phyloP scores from a whole-genome alignment of 371 early-diverging fungal species.

The Coemansia sp. region DNA sequence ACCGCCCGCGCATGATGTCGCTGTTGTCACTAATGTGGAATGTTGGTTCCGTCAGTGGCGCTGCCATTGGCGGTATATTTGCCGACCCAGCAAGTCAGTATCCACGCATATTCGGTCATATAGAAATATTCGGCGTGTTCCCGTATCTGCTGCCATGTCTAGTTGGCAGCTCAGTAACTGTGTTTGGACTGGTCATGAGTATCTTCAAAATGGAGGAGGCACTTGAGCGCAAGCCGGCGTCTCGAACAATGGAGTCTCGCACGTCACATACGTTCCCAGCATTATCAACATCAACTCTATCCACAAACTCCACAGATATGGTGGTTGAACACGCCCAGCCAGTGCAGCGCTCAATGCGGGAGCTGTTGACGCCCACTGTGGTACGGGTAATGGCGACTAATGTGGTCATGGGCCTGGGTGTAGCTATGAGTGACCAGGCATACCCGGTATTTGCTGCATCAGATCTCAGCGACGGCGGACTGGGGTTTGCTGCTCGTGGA shows the following conservation, averaged over 20 bases:
- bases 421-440: constrained; percentile 74
- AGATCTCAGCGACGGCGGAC: constrained; percentile 56
- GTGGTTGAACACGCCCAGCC: not conserved
- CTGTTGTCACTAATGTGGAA: constrained; percentile 60
- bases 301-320: constrained; percentile 17
- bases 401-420: constrained; percentile 59
- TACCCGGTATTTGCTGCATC: constrained; percentile 63
- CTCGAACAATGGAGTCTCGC: not conserved
- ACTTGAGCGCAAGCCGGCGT: constrained; percentile 18
- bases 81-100: constrained; percentile 69
- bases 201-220: constrained; percentile 77
- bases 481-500: constrained; percentile 57
- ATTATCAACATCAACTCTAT: not conserved
- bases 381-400: constrained; percentile 26
- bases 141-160: constrained; percentile 88
- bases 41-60: constrained; percentile 64
- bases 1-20: constrained; percentile 64
- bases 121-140: constrained; percentile 60
- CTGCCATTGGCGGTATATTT: constrained; percentile 79
- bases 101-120: constrained; percentile 67
- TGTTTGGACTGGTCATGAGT: constrained; percentile 65
- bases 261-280: not conserved
- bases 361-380: constrained; percentile 28
- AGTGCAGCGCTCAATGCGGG: constrained; percentile 10
- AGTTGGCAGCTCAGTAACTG: constrained; percentile 61